Percentiles rank a stretch among this genome's conserved stretches.
phyloP scores from a whole-genome alignment of 2,329 filamentous ascomycete genomes.

The Endothia cerciana region DNA sequence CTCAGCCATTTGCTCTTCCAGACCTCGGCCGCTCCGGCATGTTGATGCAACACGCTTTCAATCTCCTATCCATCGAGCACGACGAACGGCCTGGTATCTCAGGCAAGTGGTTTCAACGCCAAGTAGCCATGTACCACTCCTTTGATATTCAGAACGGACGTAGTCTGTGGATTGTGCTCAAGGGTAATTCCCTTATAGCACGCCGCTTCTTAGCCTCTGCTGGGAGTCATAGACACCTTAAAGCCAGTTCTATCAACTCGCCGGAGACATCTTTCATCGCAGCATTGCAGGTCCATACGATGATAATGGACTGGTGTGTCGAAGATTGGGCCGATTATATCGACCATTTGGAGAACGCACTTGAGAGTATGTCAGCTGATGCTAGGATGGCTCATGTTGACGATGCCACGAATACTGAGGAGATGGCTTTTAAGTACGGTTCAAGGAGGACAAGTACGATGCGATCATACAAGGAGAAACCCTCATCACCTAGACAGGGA shows the following conservation, averaged over 20 bases:
- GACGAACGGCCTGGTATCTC: constrained; percentile 30
- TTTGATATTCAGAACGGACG: constrained; percentile 23
- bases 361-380: background rate
- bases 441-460: background rate
- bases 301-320: background rate
- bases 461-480: background rate
- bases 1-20: constrained; percentile 11
- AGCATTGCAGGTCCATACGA: background rate
- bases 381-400: background rate
- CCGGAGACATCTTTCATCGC: background rate
- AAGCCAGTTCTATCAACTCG: background rate
- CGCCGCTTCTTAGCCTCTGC: constrained; percentile 1
- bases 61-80: constrained; percentile 8
- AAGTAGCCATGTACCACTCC: constrained; percentile 19
- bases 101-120: constrained; percentile 3
- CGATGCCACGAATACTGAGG: background rate
- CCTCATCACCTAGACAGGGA: background rate
- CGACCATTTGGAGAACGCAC: background rate
- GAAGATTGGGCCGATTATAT: background rate
- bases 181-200: constrained; percentile 15
- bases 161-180: constrained; percentile 15
- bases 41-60: constrained; percentile 27
- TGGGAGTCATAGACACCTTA: background rate
- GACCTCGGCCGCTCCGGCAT: constrained; percentile 27
- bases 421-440: background rate